Conservation (phyloP, 1,139 yeast genomes). For the Geotrichum europaeum region DNA sequence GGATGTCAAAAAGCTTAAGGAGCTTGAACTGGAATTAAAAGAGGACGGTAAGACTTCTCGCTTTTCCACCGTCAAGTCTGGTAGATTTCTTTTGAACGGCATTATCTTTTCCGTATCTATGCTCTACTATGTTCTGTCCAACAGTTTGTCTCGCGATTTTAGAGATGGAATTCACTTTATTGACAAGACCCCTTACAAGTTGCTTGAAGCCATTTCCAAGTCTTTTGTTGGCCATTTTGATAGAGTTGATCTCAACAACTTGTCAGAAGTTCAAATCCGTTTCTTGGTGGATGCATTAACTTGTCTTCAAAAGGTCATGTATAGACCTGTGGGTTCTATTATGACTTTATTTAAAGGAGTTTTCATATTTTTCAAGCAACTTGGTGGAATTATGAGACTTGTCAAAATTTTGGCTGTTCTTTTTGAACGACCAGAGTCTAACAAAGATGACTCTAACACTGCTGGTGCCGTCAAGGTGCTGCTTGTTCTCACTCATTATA, state of each 20-base stretch:
- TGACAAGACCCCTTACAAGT: conserved; percentile 13
- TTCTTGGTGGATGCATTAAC: conserved; percentile 15
- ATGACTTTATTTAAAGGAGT: conserved; percentile 24
- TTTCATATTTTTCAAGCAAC: conserved; percentile 32
- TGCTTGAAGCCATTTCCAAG: conserved; percentile 26
- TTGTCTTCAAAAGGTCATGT: conserved; percentile 25
- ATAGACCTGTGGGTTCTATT: conserved; percentile 22
- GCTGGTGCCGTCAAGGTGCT: conserved; percentile 20
- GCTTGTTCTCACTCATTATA: conserved; percentile 22
- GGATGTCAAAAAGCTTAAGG: conserved; percentile 26
- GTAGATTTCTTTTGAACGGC: conserved; percentile 30
- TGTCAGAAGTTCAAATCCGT: conserved; percentile 15
- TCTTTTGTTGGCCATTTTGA: conserved; percentile 28
- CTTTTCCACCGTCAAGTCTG: conserved; percentile 24
- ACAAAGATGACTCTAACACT: conserved; percentile 11
- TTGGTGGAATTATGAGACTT: conserved; percentile 29
- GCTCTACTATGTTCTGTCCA: conserved; percentile 28
- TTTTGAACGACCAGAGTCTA: conserved; percentile 17
- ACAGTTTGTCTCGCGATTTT: conserved; percentile 14
- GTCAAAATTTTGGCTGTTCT: conserved; percentile 25
- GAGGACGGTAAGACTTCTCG: conserved; percentile 13
- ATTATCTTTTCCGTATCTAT: conserved; percentile 28
- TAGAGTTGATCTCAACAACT: background rate
- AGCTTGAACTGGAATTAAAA: conserved; percentile 25
- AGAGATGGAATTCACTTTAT: conserved; percentile 4